These are phyloP conservation scores for Salicornia ramosissima DNA, from an alignment of 148 eudicot species.

Conservation along the genomic window DNA sequence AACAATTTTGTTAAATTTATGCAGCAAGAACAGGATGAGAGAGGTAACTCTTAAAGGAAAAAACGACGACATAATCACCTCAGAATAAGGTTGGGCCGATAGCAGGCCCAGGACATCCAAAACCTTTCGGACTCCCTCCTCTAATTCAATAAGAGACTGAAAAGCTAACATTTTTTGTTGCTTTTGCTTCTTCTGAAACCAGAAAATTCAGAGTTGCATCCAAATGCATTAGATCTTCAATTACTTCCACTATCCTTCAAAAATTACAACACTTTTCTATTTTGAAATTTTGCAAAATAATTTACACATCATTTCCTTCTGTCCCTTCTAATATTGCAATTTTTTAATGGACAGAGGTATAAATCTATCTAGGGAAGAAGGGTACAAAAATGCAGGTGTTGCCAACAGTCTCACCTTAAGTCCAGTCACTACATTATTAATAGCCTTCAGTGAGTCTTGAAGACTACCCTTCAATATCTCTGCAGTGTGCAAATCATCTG, in stretches of 20 bases:
- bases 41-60: background rate
- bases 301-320: no score
- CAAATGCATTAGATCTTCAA: background rate
- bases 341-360: no score
- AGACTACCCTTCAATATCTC: conserved; percentile 56
- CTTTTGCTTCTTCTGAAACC: conserved; percentile 65
- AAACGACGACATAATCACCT: conserved; percentile 36
- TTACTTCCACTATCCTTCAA: background rate
- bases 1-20: background rate
- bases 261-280: background rate
- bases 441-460: conserved; percentile 48
- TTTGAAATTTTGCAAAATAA: background rate
- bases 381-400: background rate
- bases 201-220: conserved; percentile 9
- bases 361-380: background rate
- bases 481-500: conserved; percentile 78
- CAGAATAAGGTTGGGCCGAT: conserved; percentile 45
- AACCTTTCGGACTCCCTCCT: conserved; percentile 45
- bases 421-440: conserved; percentile 43
- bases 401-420: conserved; percentile 50
- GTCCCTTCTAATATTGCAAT: no score
- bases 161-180: conserved; percentile 44
- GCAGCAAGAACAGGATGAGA: background rate
- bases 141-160: conserved; percentile 49
- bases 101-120: conserved; percentile 69